Conservation (phyloP, 1,139 yeast species). For the Diutina neorugosa region DNA sequence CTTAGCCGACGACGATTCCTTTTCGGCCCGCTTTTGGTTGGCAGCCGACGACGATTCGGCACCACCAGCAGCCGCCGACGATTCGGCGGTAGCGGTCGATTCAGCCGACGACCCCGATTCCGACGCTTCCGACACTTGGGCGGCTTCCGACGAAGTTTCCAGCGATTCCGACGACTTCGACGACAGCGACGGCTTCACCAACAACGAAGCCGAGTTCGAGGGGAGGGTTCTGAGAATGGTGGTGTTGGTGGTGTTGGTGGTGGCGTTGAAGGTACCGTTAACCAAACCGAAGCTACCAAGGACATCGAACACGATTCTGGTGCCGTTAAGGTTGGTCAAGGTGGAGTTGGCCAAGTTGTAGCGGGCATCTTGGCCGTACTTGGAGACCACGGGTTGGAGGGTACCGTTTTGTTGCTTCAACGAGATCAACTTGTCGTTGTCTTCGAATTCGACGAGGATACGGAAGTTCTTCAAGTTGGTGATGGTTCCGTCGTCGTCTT, state of each 20-base stretch:
- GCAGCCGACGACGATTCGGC: not conserved
- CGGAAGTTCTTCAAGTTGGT: constrained; percentile 3
- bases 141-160: not conserved
- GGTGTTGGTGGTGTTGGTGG: not conserved
- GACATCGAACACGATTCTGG: not conserved
- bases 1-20: not conserved
- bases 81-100: not conserved
- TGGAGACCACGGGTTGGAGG: not conserved
- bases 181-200: not conserved
- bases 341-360: constrained; percentile 2
- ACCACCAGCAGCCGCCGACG: not conserved
- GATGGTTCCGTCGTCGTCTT: not conserved
- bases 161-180: not conserved
- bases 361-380: not conserved
- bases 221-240: not conserved
- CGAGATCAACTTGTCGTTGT: not conserved
- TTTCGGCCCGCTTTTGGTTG: not conserved
- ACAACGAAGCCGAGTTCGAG: not conserved
- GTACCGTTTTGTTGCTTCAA: constrained; percentile 1
- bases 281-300: not conserved
- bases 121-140: not conserved
- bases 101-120: not conserved
- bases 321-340: constrained; percentile 1
- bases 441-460: not conserved
- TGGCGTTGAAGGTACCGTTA: not conserved